Base-by-base conservation (phyloP, 2,329 filamentous ascomycete genomes). In the Penicillium sp. region DNA sequence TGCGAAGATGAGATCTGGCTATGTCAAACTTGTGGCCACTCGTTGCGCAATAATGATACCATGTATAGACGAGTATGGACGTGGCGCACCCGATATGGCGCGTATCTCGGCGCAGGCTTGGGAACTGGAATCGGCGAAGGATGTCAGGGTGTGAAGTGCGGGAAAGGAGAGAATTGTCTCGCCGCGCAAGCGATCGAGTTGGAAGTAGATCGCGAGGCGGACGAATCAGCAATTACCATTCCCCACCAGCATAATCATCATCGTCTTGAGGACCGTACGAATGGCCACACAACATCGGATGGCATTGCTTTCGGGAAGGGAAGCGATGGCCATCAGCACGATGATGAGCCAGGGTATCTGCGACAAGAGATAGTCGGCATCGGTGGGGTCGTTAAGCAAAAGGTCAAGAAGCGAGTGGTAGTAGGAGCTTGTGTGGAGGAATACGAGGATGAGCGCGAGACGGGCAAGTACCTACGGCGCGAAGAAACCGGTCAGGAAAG, bases 301-400 rank as follows among this genome's bases (percentile, higher is more conserved):
- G 45, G 26, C 16, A 24, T 33, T 47, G n/a, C 58, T 58, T 18
- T 49, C 11, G 38, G 30, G 16, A 55, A 56, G 18, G 60, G 53
- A 57, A 28, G 11, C 23, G 40, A 56, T 47, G 46, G 60, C 51
- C 42, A 68, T 55, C 65, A 64, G 21, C 67, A 67, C 35, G 72
- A 72, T 35, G 77, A 77, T 60, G 74, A 68, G 58, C 80, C 89
- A 0, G 91, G 91, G 3, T 97, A 96, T 67, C 81, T 86, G 56
- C 81, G 89, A 43, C 91, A 96, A 67, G 92, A 97, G 73, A 89
- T 97, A 59, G 90, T 96, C 66, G 92, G 92, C 2, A 89, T 97
- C 46, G 92, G 92, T 11, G 92, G 92, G 0, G 83, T 88, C 14
- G 84, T 97, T 53, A 96, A 96, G 79, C 89, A 87, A 60, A 96